Percentiles rank a stretch among this genome's conserved stretches.
Conservation (phyloP, 306 rosid species). For the Vigna unguiculata region DNA sequence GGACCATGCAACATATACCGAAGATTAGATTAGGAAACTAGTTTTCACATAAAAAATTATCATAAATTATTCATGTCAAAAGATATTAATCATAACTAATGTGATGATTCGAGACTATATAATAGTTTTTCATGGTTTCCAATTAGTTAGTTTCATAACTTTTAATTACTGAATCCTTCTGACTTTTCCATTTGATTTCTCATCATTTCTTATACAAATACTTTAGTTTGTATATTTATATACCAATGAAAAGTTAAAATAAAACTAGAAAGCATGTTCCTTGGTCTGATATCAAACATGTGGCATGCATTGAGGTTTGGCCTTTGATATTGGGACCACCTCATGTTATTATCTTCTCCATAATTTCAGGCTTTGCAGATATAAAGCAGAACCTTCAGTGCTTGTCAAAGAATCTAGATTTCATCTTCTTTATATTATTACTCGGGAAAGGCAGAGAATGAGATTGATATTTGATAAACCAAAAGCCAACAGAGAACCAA, state of each 20-base stretch:
- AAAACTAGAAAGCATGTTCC: background rate
- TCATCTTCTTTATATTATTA: background rate
- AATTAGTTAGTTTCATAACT: background rate
- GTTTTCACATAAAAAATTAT: background rate
- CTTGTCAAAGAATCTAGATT: background rate
- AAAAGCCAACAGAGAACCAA: background rate
- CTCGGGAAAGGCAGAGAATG: background rate
- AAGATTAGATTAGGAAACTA: background rate
- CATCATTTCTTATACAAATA: background rate
- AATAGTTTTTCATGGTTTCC: background rate
- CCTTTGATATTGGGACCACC: slow-evolving; percentile 8
- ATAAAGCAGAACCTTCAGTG: background rate
- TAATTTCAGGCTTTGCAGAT: background rate
- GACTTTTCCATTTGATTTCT: background rate
- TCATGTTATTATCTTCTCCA: slow-evolving; percentile 5
- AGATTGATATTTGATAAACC: too few species aligned
- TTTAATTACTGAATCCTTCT: background rate
- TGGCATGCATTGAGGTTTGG: slow-evolving; percentile 3
- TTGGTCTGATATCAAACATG: slow-evolving; percentile 2
- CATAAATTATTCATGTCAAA: too few species aligned
- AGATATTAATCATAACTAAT: too few species aligned
- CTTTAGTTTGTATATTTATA: background rate
- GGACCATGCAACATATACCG: slow-evolving; percentile 8
- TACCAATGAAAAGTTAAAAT: background rate
- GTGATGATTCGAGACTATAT: too few species aligned